phyloP scores from a whole-genome alignment of 2,329 filamentous ascomycete species.

The Pleurostoma richardsiae region DNA sequence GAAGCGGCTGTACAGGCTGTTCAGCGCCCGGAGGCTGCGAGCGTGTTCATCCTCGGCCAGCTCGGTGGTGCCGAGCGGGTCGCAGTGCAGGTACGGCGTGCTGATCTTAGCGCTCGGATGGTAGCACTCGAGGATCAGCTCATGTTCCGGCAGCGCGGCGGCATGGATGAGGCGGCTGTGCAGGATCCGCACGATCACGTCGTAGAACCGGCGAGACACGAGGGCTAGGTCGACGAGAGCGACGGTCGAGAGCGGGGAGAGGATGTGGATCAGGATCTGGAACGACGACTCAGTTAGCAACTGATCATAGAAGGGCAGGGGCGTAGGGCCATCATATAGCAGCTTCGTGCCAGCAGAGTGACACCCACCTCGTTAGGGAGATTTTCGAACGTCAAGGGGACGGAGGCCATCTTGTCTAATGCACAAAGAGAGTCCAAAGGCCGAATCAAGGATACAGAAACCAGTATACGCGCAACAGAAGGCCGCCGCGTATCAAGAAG shows the following conservation, averaged over 20 bases:
- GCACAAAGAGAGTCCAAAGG: background rate
- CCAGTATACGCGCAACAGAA: too few species aligned
- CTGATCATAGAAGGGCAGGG: background rate
- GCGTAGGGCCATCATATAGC: background rate
- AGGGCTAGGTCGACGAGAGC: slow-evolving; percentile 17
- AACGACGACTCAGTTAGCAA: slow-evolving; percentile 1
- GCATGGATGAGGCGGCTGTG: slow-evolving; percentile 32
- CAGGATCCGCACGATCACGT: slow-evolving; percentile 18
- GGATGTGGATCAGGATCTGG: slow-evolving; percentile 24
- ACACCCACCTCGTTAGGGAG: slow-evolving; percentile 10
- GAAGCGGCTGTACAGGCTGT: slow-evolving; percentile 65
- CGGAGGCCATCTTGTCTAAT: slow-evolving; percentile 6
- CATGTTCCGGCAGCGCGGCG: slow-evolving; percentile 53
- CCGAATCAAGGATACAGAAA: background rate
- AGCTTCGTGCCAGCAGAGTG: too few species aligned
- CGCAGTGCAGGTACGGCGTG: slow-evolving; percentile 63
- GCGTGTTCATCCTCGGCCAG: slow-evolving; percentile 29
- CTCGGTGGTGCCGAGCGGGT: slow-evolving; percentile 59
- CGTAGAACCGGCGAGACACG: slow-evolving; percentile 23
- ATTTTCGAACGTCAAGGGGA: slow-evolving; percentile 5
- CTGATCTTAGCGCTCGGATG: slow-evolving; percentile 65
- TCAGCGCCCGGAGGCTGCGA: slow-evolving; percentile 33
- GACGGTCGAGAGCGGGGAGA: slow-evolving; percentile 18
- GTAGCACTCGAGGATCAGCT: slow-evolving; percentile 73
- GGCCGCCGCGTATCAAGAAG: background rate